Conservation (phyloP, 2,329 filamentous ascomycete species). For the Hypoxylon sp. region DNA sequence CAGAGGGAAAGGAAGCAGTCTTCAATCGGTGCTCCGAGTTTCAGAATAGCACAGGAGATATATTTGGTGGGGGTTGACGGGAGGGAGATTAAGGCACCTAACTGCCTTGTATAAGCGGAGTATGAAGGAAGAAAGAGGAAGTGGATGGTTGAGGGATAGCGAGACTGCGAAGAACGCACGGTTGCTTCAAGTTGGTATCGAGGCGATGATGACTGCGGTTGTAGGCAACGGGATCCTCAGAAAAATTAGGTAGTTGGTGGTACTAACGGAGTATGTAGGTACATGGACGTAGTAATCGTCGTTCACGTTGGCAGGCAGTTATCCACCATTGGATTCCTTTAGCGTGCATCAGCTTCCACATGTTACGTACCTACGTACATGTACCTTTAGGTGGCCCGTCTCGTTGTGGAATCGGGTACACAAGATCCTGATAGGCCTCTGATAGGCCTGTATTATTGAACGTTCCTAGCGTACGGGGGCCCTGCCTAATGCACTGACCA, state of each 20-base stretch:
- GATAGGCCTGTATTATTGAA: conserved; percentile 4
- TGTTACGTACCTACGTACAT: conserved; percentile 19
- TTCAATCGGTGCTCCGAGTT: conserved; percentile 32
- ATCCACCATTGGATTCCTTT: conserved; percentile 37
- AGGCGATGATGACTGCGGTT: conserved; percentile 12
- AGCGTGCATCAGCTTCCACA: conserved; percentile 31
- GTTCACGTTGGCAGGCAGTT: conserved; percentile 37
- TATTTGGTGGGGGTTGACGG: conserved; percentile 26
- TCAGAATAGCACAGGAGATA: conserved; percentile 30
- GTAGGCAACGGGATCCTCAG: conserved; percentile 18
- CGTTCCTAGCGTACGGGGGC: too few species aligned
- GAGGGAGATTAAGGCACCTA: conserved; percentile 18
- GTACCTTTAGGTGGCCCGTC: too few species aligned
- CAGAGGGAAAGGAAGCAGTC: conserved; percentile 28
- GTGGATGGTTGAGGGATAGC: conserved; percentile 6
- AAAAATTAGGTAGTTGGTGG: conserved; percentile 39
- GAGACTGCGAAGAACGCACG: conserved; percentile 1
- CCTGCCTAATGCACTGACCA: conserved; percentile 32
- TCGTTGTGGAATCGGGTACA: too few species aligned
- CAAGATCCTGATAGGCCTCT: too few species aligned
- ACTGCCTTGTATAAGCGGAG: conserved; percentile 1
- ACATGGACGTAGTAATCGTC: conserved; percentile 5
- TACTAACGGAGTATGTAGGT: conserved; percentile 14
- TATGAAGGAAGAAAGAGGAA: conserved; percentile 12
- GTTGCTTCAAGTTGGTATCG: conserved; percentile 5